phyloP scores from a whole-genome alignment of 768 basidiomycete genomes.

The Russula lepida region DNA sequence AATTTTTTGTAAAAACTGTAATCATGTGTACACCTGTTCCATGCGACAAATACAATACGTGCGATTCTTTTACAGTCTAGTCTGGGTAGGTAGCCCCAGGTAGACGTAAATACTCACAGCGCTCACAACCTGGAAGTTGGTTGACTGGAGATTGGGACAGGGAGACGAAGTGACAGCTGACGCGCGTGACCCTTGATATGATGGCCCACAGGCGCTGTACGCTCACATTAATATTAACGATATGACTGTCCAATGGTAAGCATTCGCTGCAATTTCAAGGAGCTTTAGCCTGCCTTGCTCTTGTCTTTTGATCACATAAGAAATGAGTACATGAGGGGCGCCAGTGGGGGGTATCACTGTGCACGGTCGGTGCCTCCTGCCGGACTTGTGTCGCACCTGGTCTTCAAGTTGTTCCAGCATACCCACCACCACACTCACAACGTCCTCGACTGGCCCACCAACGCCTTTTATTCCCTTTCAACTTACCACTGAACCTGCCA shows the following conservation, averaged over 20 bases:
- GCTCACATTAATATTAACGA: neutral
- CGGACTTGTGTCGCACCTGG: neutral
- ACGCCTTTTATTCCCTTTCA: constrained; percentile 10
- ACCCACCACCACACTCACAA: constrained; percentile 15
- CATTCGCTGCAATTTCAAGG: neutral
- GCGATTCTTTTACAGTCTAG: too few species aligned
- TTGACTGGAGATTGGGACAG: too few species aligned
- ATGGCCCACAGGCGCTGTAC: neutral
- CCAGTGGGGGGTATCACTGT: neutral
- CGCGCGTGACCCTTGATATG: neutral
- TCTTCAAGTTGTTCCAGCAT: constrained; percentile 1
- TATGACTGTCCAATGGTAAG: neutral
- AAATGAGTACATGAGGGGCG: neutral
- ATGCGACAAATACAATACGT: too few species aligned
- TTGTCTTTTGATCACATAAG: neutral
- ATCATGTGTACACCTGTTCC: too few species aligned
- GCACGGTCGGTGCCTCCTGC: neutral
- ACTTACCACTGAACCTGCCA: neutral
- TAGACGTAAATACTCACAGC: too few species aligned
- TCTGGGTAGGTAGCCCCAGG: too few species aligned
- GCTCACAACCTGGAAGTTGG: too few species aligned
- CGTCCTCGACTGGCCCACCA: constrained; percentile 1
- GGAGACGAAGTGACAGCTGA: neutral
- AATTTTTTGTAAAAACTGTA: too few species aligned
- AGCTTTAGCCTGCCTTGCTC: neutral